Conservation (phyloP, 345 rosid genomes). For the Eucalyptus erythrocorys region DNA sequence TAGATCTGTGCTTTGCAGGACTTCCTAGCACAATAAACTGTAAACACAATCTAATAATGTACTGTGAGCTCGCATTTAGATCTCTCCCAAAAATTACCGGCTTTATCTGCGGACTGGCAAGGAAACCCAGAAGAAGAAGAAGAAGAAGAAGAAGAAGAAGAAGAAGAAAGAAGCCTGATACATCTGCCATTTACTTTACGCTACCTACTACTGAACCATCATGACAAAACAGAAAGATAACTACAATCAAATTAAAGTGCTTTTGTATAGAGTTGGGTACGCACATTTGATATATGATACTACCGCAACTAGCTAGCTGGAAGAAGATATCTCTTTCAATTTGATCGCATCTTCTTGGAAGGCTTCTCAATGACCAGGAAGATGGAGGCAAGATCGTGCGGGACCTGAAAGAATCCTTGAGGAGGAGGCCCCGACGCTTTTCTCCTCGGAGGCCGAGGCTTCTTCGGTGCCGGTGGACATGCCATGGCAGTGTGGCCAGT, state of each 20-base stretch:
- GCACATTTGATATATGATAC: background rate
- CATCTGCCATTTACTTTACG: background rate
- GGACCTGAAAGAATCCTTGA: background rate
- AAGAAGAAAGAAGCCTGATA: background rate
- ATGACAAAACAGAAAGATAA: background rate
- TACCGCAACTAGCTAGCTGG: background rate
- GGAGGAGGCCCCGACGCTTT: background rate
- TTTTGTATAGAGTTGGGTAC: background rate
- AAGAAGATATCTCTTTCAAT: background rate
- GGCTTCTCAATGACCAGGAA: background rate
- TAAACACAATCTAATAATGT: background rate
- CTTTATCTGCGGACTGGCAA: background rate
- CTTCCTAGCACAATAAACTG: background rate
- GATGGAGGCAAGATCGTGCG: background rate
- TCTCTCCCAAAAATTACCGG: background rate
- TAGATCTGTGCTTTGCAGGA: background rate
- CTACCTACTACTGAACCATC: background rate
- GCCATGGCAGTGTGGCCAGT: background rate
- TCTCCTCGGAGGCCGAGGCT: background rate
- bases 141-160: background rate
- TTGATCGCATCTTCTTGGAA: background rate
- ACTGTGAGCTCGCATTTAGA: background rate
- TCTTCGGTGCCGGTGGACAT: background rate
- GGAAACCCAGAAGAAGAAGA: background rate
- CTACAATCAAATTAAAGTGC: background rate